These are phyloP conservation scores for Houttuynia cordata DNA, from an alignment of 164 flowering plant genomes.

Conservation along the genomic window DNA sequence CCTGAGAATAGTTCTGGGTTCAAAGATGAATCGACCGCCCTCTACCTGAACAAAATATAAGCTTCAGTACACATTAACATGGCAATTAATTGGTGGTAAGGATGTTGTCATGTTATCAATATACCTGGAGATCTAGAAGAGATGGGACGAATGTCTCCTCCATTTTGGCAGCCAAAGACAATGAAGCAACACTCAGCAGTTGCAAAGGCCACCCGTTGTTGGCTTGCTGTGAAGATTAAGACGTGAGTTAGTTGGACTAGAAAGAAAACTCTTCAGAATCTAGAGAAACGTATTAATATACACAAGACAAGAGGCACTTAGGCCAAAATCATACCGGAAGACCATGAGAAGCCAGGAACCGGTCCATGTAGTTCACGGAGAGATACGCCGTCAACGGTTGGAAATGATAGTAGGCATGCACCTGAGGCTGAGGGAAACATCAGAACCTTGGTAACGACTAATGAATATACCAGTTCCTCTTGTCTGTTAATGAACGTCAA, in stretches of 20 bases:
- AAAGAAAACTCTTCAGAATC: background rate
- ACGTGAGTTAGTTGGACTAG: too few relatives aligned
- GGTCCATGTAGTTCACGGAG: slow-evolving; percentile 83
- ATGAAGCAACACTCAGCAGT: slow-evolving; percentile 71
- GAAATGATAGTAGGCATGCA: slow-evolving; percentile 50
- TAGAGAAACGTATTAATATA: too few relatives aligned
- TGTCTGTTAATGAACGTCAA: background rate
- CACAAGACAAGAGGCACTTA: background rate
- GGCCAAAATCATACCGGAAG: slow-evolving; percentile 55
- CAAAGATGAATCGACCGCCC: slow-evolving; percentile 55
- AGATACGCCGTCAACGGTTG: slow-evolving; percentile 89
- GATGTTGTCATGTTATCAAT: background rate
- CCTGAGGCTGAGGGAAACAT: slow-evolving; percentile 32
- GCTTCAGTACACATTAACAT: too few relatives aligned
- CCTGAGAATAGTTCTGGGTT: slow-evolving; percentile 51
- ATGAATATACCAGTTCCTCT: too few relatives aligned
- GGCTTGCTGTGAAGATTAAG: slow-evolving; percentile 32
- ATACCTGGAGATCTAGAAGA: slow-evolving; percentile 77
- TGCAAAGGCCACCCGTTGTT: slow-evolving; percentile 83
- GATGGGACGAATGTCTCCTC: slow-evolving; percentile 90
- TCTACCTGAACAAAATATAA: slow-evolving; percentile 29
- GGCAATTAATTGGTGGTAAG: background rate
- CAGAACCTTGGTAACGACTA: too few relatives aligned
- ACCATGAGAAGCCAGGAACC: slow-evolving; percentile 53
- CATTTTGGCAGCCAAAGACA: slow-evolving; percentile 95